Conservation (phyloP, 2,329 filamentous ascomycete species). For the Aspergillus flavus region DNA sequence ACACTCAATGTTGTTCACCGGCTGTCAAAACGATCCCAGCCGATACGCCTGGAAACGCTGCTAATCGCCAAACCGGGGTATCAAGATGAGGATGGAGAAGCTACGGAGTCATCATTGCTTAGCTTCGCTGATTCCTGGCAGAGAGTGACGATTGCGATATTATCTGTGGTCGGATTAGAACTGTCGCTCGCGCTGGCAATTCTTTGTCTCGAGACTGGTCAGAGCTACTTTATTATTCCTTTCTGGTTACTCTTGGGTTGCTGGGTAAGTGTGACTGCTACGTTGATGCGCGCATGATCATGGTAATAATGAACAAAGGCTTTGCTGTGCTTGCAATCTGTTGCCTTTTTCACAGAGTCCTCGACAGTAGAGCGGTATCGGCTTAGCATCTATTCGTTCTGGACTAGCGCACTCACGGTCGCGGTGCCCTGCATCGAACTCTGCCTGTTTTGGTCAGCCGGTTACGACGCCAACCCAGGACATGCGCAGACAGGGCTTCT, state of each 20-base stretch:
- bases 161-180: slow-evolving; percentile 57
- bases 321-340: slow-evolving; percentile 35
- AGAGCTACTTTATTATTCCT: slow-evolving; percentile 47
- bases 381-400: slow-evolving; percentile 35
- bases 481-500: slow-evolving; percentile 50
- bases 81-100: slow-evolving; percentile 69
- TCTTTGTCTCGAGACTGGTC: slow-evolving; percentile 44
- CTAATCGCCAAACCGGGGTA: slow-evolving; percentile 52
- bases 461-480: slow-evolving; percentile 10
- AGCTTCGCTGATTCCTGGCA: slow-evolving; percentile 64
- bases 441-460: slow-evolving; percentile 35
- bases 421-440: slow-evolving; percentile 27
- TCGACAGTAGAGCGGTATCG: slow-evolving; percentile 35
- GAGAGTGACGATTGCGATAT: slow-evolving; percentile 57
- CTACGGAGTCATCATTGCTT: slow-evolving; percentile 63
- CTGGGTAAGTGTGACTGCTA: slow-evolving; percentile 60
- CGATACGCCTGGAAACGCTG: slow-evolving; percentile 23
- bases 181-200: slow-evolving; percentile 61
- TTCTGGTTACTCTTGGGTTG: slow-evolving; percentile 63
- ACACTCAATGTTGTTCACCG: slow-evolving; percentile 24
- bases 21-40: slow-evolving; percentile 13
- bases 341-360: slow-evolving; percentile 38
- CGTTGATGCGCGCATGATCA: background rate
- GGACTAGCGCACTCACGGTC: slow-evolving; percentile 30
- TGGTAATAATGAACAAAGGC: slow-evolving; percentile 20